Evolutionary conservation across 306 rosid genomes (phyloP).

Genomic region (Benincasa hispida): DNA sequence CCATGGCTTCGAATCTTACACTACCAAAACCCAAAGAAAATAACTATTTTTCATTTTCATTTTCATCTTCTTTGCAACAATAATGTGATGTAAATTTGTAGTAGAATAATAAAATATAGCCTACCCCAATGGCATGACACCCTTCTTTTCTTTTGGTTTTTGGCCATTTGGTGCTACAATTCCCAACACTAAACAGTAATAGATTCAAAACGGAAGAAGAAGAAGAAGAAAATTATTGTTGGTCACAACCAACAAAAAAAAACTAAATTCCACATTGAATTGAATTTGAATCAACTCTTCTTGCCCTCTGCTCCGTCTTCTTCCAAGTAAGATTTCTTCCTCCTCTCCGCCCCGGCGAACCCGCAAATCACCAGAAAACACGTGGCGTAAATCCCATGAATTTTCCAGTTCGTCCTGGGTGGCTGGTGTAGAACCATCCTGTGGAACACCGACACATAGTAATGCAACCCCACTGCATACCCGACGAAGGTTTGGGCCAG

Average conservation of each 20-base stretch:
- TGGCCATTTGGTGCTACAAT: not conserved
- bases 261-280: not conserved
- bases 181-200: not conserved
- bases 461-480: conserved; percentile 62
- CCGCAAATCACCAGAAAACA: conserved; percentile 50
- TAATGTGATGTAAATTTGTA: not conserved
- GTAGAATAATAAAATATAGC: not conserved
- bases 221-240: not conserved
- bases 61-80: not conserved
- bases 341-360: conserved; percentile 44
- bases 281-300: conserved; percentile 22
- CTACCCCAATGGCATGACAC: not conserved
- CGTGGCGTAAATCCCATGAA: conserved; percentile 71
- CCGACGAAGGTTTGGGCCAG: conserved; percentile 69
- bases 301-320: conserved; percentile 84
- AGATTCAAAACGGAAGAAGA: not conserved
- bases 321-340: conserved; percentile 75
- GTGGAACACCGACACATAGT: conserved; percentile 86
- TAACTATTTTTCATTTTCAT: not conserved
- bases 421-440: conserved; percentile 53
- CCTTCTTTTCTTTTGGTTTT: not conserved
- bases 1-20: not conserved
- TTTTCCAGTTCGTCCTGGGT: conserved; percentile 80
- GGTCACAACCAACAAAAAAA: not conserved
- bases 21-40: not conserved